These are phyloP conservation scores for Penicillium herquei DNA, from an alignment of 495 filamentous ascomycete genomes.

Conservation along the genomic window DNA sequence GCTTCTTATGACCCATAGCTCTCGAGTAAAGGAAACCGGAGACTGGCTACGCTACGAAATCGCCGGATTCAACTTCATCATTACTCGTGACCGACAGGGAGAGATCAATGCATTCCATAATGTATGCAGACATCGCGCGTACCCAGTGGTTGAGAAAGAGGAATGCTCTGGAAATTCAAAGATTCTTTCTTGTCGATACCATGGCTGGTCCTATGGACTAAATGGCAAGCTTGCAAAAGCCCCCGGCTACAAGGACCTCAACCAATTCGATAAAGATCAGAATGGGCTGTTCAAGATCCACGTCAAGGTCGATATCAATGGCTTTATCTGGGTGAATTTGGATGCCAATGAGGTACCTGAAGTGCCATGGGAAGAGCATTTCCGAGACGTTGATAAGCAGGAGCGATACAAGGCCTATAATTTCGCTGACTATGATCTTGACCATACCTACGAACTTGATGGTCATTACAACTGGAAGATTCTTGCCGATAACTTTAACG, in stretches of 20 bases:
- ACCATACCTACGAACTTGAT: conserved; percentile 54
- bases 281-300: conserved; percentile 46
- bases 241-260: conserved; percentile 48
- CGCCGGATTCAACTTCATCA: conserved; percentile 49
- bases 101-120: conserved; percentile 55
- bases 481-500: conserved; percentile 63
- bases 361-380: conserved; percentile 47
- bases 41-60: conserved; percentile 49
- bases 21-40: conserved; percentile 43
- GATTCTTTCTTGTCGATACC: conserved; percentile 21
- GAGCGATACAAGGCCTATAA: conserved; percentile 52
- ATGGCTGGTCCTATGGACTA: conserved; percentile 39
- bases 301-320: conserved; percentile 48
- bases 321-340: conserved; percentile 53
- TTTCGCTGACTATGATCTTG: conserved; percentile 55
- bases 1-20: conserved; percentile 50
- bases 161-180: conserved; percentile 39
- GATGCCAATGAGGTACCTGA: conserved; percentile 42
- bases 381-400: conserved; percentile 42
- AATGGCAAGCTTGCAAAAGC: conserved; percentile 59
- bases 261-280: conserved; percentile 50
- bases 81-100: conserved; percentile 43
- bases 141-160: conserved; percentile 44
- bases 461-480: conserved; percentile 55
- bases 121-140: conserved; percentile 54